Percentiles rank a stretch among this genome's conserved stretches.
Conservation (phyloP, 164 flowering plant genomes). For the Berberis thunbergii region DNA sequence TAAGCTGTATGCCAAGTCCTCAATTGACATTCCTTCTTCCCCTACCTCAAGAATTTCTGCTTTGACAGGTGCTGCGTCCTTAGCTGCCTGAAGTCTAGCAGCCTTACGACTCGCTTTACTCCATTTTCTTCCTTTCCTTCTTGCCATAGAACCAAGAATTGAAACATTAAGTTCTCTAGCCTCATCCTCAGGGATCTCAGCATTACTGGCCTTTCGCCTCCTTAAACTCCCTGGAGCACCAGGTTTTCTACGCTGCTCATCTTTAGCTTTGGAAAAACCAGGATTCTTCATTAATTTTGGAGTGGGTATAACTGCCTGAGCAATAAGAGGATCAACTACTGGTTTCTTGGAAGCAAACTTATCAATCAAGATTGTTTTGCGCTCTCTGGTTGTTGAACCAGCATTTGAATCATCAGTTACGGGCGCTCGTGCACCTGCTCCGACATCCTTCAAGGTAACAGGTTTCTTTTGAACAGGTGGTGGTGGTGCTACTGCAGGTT, state of each 20-base stretch:
- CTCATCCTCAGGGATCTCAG: conserved; percentile 52
- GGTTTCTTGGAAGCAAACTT: conserved; percentile 80
- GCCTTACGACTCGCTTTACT: conserved; percentile 84
- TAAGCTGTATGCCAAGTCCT: conserved; percentile 73
- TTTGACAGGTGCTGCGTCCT: conserved; percentile 79
- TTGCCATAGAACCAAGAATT: conserved; percentile 44
- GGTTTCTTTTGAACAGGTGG: conserved; percentile 43
- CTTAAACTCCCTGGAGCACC: conserved; percentile 40
- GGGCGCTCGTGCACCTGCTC: conserved; percentile 38
- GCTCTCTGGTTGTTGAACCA: conserved; percentile 31
- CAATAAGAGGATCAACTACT: conserved; percentile 51
- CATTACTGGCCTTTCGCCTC: conserved; percentile 36
- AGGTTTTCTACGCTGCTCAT: conserved; percentile 50
- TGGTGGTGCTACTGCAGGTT: conserved; percentile 55
- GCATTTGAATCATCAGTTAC: conserved; percentile 18
- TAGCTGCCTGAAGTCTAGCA: conserved; percentile 73
- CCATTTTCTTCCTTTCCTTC: conserved; percentile 83
- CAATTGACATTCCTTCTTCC: conserved; percentile 73
- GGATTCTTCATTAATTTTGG: conserved; percentile 51
- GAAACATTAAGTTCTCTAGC: conserved; percentile 48
- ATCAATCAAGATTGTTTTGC: conserved; percentile 74
- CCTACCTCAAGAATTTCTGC: conserved; percentile 89
- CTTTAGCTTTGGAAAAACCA: conserved; percentile 45
- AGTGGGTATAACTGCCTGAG: conserved; percentile 59
- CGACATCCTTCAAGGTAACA: conserved; percentile 65